These are phyloP conservation scores for Apiospora rasikravindrae DNA, from an alignment of 2,329 filamentous ascomycete genomes.

Conservation along the genomic window DNA sequence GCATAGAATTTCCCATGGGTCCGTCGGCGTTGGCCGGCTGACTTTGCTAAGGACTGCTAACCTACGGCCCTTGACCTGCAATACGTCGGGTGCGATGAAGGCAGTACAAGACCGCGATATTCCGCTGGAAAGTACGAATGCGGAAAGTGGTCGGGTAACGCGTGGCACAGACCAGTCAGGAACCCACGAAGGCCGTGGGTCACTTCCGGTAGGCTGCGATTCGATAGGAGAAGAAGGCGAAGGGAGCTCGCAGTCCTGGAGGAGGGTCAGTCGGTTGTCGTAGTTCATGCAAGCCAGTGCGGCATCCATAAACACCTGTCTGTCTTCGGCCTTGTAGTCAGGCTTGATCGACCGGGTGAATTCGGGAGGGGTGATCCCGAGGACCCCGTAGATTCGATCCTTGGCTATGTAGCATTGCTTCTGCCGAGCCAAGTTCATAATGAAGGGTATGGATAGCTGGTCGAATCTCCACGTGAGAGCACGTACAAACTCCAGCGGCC, in stretches of 20 bases:
- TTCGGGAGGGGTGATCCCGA: neutral
- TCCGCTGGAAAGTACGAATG: neutral
- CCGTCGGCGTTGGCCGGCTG: neutral
- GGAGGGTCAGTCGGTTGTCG: neutral
- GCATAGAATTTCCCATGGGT: neutral
- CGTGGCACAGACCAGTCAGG: neutral
- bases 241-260: neutral
- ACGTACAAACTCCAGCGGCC: neutral
- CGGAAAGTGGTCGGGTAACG: neutral
- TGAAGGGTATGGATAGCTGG: neutral
- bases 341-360: neutral
- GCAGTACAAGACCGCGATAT: neutral
- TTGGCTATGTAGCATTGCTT: neutral
- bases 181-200: neutral
- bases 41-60: neutral
- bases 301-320: neutral
- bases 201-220: neutral
- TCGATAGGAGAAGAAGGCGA: too few species aligned
- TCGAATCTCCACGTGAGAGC: neutral
- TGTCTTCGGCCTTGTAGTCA: neutral
- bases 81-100: neutral
- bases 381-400: neutral
- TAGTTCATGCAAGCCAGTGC: neutral
- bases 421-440: neutral
- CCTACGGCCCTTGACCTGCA: neutral